Evolutionary conservation across 2,329 filamentous ascomycete species (phyloP).

Genomic region (Neocatenulostroma microsporum): DNA sequence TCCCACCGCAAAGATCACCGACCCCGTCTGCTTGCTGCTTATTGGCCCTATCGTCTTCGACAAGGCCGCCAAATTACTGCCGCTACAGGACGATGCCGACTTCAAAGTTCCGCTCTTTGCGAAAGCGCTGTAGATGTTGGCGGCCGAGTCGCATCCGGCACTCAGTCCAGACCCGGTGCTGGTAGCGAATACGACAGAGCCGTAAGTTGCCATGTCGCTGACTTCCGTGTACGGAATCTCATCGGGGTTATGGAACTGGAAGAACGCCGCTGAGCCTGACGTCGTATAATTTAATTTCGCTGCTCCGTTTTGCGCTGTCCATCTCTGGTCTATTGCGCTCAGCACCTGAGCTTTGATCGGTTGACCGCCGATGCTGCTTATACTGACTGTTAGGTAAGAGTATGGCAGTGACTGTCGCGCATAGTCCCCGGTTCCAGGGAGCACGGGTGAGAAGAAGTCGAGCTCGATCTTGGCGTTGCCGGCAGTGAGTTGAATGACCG

Average conservation of each 20-base stretch:
- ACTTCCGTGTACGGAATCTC: conserved; percentile 18
- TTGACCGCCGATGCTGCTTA: conserved; percentile 6
- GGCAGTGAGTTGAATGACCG: conserved; percentile 23
- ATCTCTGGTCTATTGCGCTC: conserved; percentile 29
- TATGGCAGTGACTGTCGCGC: conserved; percentile 31
- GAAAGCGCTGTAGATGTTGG: conserved; percentile 11
- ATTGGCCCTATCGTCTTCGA: conserved; percentile 9
- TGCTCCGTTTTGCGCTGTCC: conserved; percentile 27
- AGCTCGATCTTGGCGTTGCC: conserved; percentile 22
- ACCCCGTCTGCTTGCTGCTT: conserved; percentile 9
- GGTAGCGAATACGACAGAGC: conserved; percentile 18
- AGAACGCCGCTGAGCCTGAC: conserved; percentile 12
- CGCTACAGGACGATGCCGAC: not conserved
- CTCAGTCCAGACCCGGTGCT: conserved; percentile 5
- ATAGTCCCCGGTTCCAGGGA: conserved; percentile 25
- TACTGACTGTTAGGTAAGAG: conserved; percentile 26
- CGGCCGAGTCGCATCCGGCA: conserved; percentile 8
- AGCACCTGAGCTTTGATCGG: conserved; percentile 24
- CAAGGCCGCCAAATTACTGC: conserved; percentile 15
- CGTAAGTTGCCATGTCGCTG: conserved; percentile 20
- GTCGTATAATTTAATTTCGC: conserved; percentile 17
- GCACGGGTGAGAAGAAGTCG: conserved; percentile 32
- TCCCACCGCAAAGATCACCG: conserved; percentile 21
- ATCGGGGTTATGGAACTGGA: conserved; percentile 18
- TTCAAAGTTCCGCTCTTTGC: not conserved